Percentiles rank a stretch among this genome's conserved stretches.
Evolutionary conservation across 78 protist genomes (phyloP).

Genomic region (Bigelowiella natans): DNA sequence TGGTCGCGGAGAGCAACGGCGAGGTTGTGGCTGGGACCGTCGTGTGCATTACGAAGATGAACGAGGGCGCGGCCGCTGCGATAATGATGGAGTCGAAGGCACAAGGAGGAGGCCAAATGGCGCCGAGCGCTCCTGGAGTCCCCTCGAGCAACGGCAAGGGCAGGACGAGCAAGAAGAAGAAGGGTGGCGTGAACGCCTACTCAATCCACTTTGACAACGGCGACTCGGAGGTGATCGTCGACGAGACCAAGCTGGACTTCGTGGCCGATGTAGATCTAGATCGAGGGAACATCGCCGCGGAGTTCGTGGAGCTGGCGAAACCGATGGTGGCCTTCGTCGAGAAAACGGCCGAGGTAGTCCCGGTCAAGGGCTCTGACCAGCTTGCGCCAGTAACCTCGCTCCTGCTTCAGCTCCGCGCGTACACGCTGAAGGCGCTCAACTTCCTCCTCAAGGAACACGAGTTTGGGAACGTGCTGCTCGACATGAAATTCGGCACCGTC

Average conservation of each 20-base stretch:
- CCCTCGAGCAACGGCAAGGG: background rate
- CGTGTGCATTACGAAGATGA: too few relatives aligned
- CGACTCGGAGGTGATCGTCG: background rate
- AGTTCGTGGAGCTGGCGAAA: too few relatives aligned
- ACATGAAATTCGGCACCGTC: background rate
- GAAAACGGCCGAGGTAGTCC: too few relatives aligned
- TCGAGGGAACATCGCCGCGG: background rate
- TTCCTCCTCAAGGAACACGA: background rate
- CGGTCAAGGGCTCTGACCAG: too few relatives aligned
- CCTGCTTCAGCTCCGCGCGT: background rate
- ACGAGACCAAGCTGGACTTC: background rate
- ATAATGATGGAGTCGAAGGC: too few relatives aligned
- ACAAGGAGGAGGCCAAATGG: too few relatives aligned
- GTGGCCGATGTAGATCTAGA: background rate
- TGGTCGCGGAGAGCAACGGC: background rate
- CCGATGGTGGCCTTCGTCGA: too few relatives aligned
- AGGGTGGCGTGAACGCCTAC: too few relatives aligned
- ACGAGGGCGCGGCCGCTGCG: too few relatives aligned
- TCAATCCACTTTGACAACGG: background rate
- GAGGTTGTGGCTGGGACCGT: background rate
- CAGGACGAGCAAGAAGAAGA: too few relatives aligned
- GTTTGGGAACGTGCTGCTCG: background rate
- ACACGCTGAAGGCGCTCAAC: background rate
- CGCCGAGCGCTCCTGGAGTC: background rate
- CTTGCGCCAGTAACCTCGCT: too few relatives aligned